Conservation (phyloP, 306 rosid genomes). For the Dalbergia cultrata region DNA sequence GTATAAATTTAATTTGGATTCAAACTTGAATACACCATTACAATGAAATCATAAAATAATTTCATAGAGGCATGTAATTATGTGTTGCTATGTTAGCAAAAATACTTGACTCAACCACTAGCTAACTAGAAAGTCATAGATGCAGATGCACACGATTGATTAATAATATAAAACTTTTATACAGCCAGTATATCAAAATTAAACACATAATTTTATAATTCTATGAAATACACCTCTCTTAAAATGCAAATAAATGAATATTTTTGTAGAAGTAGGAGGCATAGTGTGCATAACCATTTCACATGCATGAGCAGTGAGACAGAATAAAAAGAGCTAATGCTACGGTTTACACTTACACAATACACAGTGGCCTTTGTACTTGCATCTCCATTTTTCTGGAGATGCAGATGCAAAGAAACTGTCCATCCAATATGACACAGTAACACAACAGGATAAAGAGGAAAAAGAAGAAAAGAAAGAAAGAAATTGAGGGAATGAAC, state of each 20-base stretch:
- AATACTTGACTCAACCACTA: no score
- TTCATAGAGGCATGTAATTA: no score
- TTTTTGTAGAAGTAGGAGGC: constrained; percentile 13
- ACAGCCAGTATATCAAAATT: no score
- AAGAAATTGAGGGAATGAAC: constrained; percentile 34
- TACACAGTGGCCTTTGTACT: constrained; percentile 41
- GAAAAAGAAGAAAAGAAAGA: no score
- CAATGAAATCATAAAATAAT: no score
- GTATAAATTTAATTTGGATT: no score
- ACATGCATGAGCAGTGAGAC: constrained; percentile 43
- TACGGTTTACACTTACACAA: constrained; percentile 49
- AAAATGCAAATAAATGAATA: constrained; percentile 43
- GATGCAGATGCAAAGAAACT: constrained; percentile 44
- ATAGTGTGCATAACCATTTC: constrained; percentile 37
- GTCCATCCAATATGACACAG: constrained; percentile 41
- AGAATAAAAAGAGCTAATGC: constrained; percentile 34
- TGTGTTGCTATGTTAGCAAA: no score
- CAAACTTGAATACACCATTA: no score
- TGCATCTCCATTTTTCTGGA: constrained; percentile 51
- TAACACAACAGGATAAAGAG: neutral
- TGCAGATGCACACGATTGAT: no score
- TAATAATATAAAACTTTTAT: no score
- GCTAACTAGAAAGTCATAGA: no score
- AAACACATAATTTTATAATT: neutral
- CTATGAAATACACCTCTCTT: neutral